Base-by-base conservation (phyloP, 257 asterid species). In the Scutellaria barbata region DNA sequence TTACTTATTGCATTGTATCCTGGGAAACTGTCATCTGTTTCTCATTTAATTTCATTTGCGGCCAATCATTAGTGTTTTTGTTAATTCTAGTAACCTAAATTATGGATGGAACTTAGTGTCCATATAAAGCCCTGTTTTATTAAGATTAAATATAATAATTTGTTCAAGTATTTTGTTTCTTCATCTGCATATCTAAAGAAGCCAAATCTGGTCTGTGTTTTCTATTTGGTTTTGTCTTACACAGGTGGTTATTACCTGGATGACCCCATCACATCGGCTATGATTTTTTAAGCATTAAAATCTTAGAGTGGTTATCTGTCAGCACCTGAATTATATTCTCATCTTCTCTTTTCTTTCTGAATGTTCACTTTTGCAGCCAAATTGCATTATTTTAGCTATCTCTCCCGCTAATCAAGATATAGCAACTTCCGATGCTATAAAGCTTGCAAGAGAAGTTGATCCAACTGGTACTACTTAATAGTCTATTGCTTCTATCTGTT, bases 321-420 rank as follows among this genome's bases (percentile, higher is more conserved):
- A 48, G 52, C 66, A 54, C 12, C 68, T 64, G 41, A 46, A 39
- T 50, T 58, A 10, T 10, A 10, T 10, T 45, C 61, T 42, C 50
- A 58, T 52, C 51, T 5, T 65, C 42, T 41, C 43, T 47, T 48
- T 41, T 50, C 6, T 69, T 39, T 52, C 25, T 55, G 57, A n/a
- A 39, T 63, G 33, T 42, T 77, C 22, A 9, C 22, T 25, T 55
- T 74, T 84, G 79, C 83, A 93, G 98, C 94, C 94, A 66, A 93
- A 86, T 85, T 87, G 96, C 89, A 93, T 93, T 54, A 93, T 93
- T 77, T 83, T 93, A 89, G 98, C 98, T 0, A 93, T 93, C 76
- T 93, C 98, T 79, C 98, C 98, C 33, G 98, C 98, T 62, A 93
- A 93, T 82, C 98, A 93, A 85, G 98, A 93, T 82, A 93, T 93